phyloP scores from a whole-genome alignment of 225 moss, liverwort and hornwort genomes.

The Ulota crispa region DNA sequence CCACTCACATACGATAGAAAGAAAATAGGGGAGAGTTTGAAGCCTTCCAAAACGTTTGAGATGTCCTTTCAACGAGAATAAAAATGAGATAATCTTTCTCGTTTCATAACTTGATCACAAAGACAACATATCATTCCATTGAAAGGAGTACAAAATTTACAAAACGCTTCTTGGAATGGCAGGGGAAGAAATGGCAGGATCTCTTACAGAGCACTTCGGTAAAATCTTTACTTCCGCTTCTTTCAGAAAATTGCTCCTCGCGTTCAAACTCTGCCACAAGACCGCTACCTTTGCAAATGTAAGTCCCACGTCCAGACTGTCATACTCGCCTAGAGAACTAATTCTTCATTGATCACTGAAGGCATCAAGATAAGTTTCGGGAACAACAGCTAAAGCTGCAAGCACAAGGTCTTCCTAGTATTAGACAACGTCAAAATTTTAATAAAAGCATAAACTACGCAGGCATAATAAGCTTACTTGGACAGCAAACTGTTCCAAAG shows the following conservation, averaged over 20 bases:
- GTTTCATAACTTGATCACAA: neutral
- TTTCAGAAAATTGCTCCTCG: constrained; percentile 66
- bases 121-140: neutral
- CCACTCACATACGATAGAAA: neutral
- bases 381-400: neutral
- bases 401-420: neutral
- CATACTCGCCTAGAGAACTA: neutral
- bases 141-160: neutral
- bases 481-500: constrained; percentile 52
- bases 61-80: neutral
- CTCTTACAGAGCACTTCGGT: constrained; percentile 71
- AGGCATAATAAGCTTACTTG: constrained; percentile 33
- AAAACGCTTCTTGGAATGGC: neutral
- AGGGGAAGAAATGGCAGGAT: neutral
- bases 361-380: constrained; percentile 9
- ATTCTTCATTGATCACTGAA: neutral
- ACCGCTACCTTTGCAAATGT: constrained; percentile 9
- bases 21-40: neutral
- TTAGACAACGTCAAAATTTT: constrained; percentile 4
- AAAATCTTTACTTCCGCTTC: constrained; percentile 64
- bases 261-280: constrained; percentile 73
- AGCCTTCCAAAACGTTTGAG: neutral
- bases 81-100: neutral
- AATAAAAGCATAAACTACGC: neutral
- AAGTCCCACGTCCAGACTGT: neutral